Evolutionary conservation across 2,329 filamentous ascomycete genomes (phyloP), one percentile per base, ranked within the genome.

Genomic region (Talaromyces sp.): DNA sequence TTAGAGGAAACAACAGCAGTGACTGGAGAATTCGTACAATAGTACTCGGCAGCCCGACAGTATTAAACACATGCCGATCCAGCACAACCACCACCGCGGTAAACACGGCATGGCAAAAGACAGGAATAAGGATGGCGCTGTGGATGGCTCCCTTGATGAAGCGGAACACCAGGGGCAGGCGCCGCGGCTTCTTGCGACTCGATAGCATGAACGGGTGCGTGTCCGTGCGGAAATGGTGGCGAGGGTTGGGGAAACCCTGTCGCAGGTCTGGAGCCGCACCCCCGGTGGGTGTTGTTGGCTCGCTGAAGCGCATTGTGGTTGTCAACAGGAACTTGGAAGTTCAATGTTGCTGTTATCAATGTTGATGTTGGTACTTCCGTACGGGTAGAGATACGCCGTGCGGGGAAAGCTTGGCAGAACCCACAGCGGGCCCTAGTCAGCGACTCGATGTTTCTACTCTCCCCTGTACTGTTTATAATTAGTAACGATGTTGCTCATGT

Each of bases 81-180:
- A 86, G 71, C 65, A 81, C 86, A 31, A 86, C 83, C 58, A 88
- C 78, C 2, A 85, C 70, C 1, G 81, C 82, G 4, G 85, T 82
- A 66, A 87, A 85, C 38, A 82, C 60, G 0, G 82, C 81, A 73
- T 88, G 85, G 4, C 85, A 70, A 17, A 81, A 58, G 9, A 88
- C 82, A 3, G 85, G 82, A 3, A 86, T 56, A 29, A 85, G 68
- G 62, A 88, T 85, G 38, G 82, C 80, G 60, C 73, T 74, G 70
- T 88, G 86, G 58, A 88, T 82, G 3, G 85, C 83, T 55, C 86
- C 86, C 69, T 87, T 87, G 69, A 83, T 80, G 72, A 88, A 86
- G 63, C 86, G 81, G 50, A 88, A 78, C 17, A 87, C 85, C 6
- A 88, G 77, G 17, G 86, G 86, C 78, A 85, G 83, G 73, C 86